A percentile compares a stretch with the other conserved stretches of the same genome.
Conservation (phyloP, 768 basidiomycete species). For the Amanita rubescens region DNA sequence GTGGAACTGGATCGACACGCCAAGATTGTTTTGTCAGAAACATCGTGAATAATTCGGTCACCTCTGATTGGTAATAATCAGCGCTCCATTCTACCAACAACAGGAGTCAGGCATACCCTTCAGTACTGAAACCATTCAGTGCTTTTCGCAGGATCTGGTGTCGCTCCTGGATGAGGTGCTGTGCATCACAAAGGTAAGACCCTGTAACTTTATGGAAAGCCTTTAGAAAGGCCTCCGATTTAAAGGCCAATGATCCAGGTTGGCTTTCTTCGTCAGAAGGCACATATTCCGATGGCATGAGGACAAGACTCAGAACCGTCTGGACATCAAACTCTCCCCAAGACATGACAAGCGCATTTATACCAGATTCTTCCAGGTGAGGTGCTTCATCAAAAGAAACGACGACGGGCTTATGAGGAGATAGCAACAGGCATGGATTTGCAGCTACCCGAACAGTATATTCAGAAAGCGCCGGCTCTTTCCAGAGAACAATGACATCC, state of each 20-base stretch:
- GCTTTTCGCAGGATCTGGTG: not conserved
- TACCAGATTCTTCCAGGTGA: not conserved
- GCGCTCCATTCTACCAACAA: not conserved
- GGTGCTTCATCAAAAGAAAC: not conserved
- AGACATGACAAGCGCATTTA: not conserved
- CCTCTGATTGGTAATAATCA: not conserved
- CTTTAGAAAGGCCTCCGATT: not conserved
- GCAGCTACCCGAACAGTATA: not conserved
- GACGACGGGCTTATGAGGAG: not conserved
- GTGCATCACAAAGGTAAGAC: not conserved
- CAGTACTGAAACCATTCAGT: not conserved
- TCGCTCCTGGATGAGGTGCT: not conserved
- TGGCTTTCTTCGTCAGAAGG: not conserved
- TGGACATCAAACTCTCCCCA: not conserved
- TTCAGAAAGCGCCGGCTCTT: not conserved
- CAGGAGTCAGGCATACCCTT: not conserved
- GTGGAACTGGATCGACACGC: not conserved
- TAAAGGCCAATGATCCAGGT: not conserved
- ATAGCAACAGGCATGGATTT: not conserved
- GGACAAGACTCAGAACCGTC: not conserved
- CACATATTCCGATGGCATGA: not conserved
- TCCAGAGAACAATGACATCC: not conserved
- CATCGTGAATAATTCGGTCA: not conserved
- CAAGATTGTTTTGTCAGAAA: not conserved
- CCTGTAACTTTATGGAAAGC: not conserved